Conservation (phyloP, 305 asterid genomes). For the Fraxinus greggii region DNA sequence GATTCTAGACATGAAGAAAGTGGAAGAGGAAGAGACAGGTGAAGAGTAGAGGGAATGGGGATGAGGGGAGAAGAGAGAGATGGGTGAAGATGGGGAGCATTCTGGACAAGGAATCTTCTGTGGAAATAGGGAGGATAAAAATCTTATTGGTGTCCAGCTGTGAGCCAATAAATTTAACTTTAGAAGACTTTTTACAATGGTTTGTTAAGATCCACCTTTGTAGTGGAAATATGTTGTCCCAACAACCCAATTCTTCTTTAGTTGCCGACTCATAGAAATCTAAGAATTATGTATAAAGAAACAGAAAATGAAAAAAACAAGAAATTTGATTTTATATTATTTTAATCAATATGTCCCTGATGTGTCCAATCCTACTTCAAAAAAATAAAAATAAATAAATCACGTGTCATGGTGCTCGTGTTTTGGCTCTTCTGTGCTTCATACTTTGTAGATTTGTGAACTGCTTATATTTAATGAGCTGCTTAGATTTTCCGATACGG, state of each 20-base stretch:
- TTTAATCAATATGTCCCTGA: background rate
- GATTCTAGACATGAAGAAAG: background rate
- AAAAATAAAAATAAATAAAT: background rate
- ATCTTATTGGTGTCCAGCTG: background rate
- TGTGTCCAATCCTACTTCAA: background rate
- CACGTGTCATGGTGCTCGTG: background rate
- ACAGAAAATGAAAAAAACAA: background rate
- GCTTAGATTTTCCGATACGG: background rate
- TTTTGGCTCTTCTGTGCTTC: background rate
- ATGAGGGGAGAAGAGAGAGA: background rate
- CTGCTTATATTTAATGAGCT: background rate
- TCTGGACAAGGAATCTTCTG: background rate
- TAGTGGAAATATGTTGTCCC: background rate
- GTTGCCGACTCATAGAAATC: background rate
- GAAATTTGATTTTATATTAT: background rate
- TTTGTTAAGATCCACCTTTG: background rate
- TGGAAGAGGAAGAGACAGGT: background rate
- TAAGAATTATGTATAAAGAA: background rate
- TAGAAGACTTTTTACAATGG: background rate
- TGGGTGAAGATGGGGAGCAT: background rate
- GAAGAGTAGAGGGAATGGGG: background rate
- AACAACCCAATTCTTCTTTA: background rate
- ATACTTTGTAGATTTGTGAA: background rate
- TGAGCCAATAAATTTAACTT: background rate
- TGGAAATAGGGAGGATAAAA: background rate